A percentile compares a stretch with the other conserved stretches of the same genome.
phyloP scores from a whole-genome alignment of 2,329 filamentous ascomycete genomes.

The Aspergillus brasiliensis region DNA sequence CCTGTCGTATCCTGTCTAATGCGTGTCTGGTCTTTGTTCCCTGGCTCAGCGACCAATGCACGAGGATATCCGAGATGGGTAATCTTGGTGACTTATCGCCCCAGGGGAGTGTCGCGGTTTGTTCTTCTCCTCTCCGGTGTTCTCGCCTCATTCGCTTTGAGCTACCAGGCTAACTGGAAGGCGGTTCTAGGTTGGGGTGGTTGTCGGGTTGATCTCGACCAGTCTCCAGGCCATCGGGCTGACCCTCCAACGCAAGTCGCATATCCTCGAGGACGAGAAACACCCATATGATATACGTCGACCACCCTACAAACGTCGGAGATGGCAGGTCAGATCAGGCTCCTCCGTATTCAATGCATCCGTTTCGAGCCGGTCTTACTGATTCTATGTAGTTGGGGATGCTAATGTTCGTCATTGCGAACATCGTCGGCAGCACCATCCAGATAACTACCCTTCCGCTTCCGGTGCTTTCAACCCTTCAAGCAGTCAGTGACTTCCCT shows the following conservation, averaged over 20 bases:
- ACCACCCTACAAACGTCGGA: slow-evolving; percentile 82
- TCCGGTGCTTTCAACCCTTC: slow-evolving; percentile 89
- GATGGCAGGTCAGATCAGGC: slow-evolving; percentile 71
- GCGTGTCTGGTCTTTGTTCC: slow-evolving; percentile 13
- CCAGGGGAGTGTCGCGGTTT: slow-evolving; percentile 73
- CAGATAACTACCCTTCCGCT: slow-evolving; percentile 96
- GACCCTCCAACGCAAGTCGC: slow-evolving; percentile 95
- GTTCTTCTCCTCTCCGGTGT: slow-evolving; percentile 33
- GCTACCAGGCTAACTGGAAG: slow-evolving; percentile 19
- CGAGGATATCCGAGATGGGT: slow-evolving; percentile 59
- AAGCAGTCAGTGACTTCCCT: slow-evolving; percentile 61
- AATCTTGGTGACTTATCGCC: slow-evolving; percentile 75
- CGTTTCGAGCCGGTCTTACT: slow-evolving; percentile 9
- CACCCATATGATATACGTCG: slow-evolving; percentile 73
- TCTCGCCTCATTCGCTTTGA: neutral
- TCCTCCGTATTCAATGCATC: neutral
- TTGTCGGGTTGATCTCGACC: slow-evolving; percentile 90
- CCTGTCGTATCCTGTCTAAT: slow-evolving; percentile 15
- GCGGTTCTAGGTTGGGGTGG: slow-evolving; percentile 72
- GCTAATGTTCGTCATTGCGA: slow-evolving; percentile 94
- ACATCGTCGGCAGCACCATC: slow-evolving; percentile 90
- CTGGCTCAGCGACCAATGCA: slow-evolving; percentile 35
- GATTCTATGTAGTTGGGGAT: slow-evolving; percentile 66
- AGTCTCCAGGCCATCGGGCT: slow-evolving; percentile 93
- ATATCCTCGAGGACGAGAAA: slow-evolving; percentile 96